A percentile compares a stretch with the other conserved stretches of the same genome.
Evolutionary conservation across 2,329 filamentous ascomycete species (phyloP).

Genomic region (Sphaceloma murrayae): DNA sequence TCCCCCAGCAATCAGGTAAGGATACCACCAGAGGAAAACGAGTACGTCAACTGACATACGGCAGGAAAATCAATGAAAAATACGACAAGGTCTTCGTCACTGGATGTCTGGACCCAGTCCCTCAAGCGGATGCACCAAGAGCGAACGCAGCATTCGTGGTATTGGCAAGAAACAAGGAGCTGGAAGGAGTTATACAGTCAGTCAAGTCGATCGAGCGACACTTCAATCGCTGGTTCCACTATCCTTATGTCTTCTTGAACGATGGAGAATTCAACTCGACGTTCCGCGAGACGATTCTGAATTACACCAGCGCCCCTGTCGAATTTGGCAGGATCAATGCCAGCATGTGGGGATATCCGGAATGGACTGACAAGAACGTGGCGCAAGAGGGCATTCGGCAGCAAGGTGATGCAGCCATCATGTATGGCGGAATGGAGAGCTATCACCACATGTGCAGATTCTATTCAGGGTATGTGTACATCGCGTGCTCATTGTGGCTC

Average conservation of each 20-base stretch:
- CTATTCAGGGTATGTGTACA: conserved; percentile 78
- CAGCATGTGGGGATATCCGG: conserved; percentile 91
- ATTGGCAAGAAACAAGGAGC: conserved; percentile 87
- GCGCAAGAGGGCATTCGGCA: conserved; percentile 93
- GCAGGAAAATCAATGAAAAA: conserved; percentile 93
- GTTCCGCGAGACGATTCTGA: conserved; percentile 78
- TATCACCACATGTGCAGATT: conserved; percentile 99
- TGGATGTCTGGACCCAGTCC: conserved; percentile 66
- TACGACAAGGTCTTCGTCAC: conserved; percentile 94
- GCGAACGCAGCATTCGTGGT: conserved; percentile 96
- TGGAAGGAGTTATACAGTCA: conserved; percentile 92
- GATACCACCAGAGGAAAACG: conserved; percentile 17
- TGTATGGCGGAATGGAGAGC: conserved; percentile 98
- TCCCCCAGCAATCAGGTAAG: conserved; percentile 80
- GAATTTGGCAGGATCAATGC: conserved; percentile 91
- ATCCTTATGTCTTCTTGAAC: conserved; percentile 97
- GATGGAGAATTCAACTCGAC: conserved; percentile 93
- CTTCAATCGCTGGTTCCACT: conserved; percentile 98
- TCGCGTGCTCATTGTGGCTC: neutral
- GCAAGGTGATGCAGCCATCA: conserved; percentile 93
- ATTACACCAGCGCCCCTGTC: conserved; percentile 78
- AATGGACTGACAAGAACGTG: conserved; percentile 90
- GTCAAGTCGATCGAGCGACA: conserved; percentile 96
- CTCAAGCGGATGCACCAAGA: conserved; percentile 62
- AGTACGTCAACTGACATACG: neutral